Evolutionary conservation across 148 eudicot genomes (phyloP).

Genomic region (Rhododendron ovatum): DNA sequence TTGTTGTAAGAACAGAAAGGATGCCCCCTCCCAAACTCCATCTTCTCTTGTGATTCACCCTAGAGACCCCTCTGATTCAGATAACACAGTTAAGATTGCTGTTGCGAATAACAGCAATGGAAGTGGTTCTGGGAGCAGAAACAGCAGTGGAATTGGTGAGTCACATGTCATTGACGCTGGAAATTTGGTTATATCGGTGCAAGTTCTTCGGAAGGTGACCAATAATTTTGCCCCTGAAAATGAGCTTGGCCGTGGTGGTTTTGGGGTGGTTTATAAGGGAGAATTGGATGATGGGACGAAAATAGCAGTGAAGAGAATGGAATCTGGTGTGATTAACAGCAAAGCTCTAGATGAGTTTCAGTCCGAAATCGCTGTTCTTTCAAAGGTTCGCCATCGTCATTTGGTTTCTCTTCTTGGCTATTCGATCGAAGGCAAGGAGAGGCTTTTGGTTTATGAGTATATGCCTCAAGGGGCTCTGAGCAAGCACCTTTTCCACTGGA

Average conservation of each 20-base stretch:
- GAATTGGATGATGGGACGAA: slow-evolving; percentile 90
- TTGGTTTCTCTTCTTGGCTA: slow-evolving; percentile 90
- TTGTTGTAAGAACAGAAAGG: slow-evolving; percentile 46
- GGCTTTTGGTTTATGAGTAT: slow-evolving; percentile 85
- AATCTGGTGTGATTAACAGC: slow-evolving; percentile 66
- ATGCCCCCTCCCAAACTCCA: slow-evolving; percentile 33
- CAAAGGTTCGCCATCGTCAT: slow-evolving; percentile 93
- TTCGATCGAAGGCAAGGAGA: slow-evolving; percentile 67
- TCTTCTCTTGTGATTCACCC: slow-evolving; percentile 78
- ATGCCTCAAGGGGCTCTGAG: slow-evolving; percentile 99
- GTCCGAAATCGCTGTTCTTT: slow-evolving; percentile 87
- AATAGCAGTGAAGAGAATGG: slow-evolving; percentile 97
- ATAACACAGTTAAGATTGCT: slow-evolving; percentile 58
- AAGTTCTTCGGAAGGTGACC: slow-evolving; percentile 86
- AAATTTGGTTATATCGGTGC: slow-evolving; percentile 83
- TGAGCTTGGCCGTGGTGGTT: slow-evolving; percentile 96
- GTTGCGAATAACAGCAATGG: slow-evolving; percentile 46
- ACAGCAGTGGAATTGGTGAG: slow-evolving; percentile 41
- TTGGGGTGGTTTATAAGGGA: slow-evolving; percentile 97
- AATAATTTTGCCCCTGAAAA: slow-evolving; percentile 81
- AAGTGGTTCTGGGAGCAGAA: slow-evolving; percentile 61
- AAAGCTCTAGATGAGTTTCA: slow-evolving; percentile 84
- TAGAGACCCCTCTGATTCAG: slow-evolving; percentile 57
- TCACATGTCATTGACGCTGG: slow-evolving; percentile 88
- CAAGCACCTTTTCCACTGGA: slow-evolving; percentile 92